A percentile compares a stretch with the other conserved stretches of the same genome.
Evolutionary conservation across 202 grass and related monocot genomes (phyloP).

Genomic region (Setaria italica): DNA sequence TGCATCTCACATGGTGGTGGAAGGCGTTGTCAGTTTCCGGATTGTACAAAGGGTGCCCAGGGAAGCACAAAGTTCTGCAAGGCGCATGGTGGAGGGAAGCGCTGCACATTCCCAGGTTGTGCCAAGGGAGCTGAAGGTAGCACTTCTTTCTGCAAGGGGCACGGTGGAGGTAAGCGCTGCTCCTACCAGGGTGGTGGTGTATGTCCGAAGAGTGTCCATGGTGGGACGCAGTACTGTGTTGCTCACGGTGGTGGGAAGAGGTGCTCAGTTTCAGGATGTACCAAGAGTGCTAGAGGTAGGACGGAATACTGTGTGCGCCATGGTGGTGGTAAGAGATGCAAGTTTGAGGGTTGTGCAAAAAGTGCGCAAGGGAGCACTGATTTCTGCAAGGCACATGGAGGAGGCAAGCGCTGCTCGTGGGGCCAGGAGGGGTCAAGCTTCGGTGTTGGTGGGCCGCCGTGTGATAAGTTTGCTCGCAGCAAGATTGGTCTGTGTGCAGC

Average conservation of each 20-base stretch:
- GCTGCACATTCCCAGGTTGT: slow-evolving; percentile 76
- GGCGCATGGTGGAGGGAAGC: slow-evolving; percentile 78
- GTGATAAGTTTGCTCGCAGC: slow-evolving; percentile 66
- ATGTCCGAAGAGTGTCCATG: slow-evolving; percentile 76
- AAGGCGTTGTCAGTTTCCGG: slow-evolving; percentile 61
- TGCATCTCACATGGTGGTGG: slow-evolving; percentile 87
- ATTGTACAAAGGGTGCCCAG: slow-evolving; percentile 79
- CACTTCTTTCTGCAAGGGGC: slow-evolving; percentile 73
- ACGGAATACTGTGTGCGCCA: slow-evolving; percentile 71
- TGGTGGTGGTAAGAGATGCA: slow-evolving; percentile 77
- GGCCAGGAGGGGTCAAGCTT: slow-evolving; percentile 44
- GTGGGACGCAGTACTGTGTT: slow-evolving; percentile 72
- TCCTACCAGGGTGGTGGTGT: slow-evolving; percentile 67
- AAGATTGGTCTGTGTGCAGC: slow-evolving; percentile 64
- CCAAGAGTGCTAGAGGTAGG: slow-evolving; percentile 80
- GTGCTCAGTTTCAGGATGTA: slow-evolving; percentile 59
- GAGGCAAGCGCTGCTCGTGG: slow-evolving; percentile 68
- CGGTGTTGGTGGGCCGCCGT: slow-evolving; percentile 39
- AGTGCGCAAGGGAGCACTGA: slow-evolving; percentile 82
- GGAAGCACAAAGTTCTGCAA: slow-evolving; percentile 87
- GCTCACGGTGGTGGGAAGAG: slow-evolving; percentile 79
- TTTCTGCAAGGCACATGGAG: slow-evolving; percentile 80
- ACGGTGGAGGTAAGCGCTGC: slow-evolving; percentile 84
- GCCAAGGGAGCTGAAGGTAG: slow-evolving; percentile 80
- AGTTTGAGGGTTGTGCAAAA: slow-evolving; percentile 58